These are phyloP conservation scores for Backusella luteola DNA, from an alignment of 192 early-diverging fungal species.

Conservation along the genomic window DNA sequence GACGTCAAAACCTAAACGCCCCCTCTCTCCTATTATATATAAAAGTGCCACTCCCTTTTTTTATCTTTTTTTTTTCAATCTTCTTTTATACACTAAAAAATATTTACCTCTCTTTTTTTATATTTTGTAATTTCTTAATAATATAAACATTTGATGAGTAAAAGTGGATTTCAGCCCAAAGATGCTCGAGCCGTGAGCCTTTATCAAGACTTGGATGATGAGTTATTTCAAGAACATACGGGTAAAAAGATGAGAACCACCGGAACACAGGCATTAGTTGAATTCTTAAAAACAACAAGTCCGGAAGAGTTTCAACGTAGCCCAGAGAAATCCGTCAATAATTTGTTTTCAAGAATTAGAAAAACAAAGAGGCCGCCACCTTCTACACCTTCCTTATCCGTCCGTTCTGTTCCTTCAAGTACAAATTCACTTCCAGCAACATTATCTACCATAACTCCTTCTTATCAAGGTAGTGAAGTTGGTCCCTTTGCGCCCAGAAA, in stretches of 20 bases:
- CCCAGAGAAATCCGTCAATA: conserved; percentile 17
- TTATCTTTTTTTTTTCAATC: not conserved
- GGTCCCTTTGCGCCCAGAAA: not conserved
- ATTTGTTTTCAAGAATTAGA: conserved; percentile 27
- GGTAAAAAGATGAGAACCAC: conserved; percentile 23
- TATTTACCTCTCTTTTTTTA: not conserved
- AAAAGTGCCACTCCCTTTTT: not conserved
- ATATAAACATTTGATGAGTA: not conserved
- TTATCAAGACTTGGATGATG: conserved; percentile 19
- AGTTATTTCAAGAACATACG: not conserved
- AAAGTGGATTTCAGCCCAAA: conserved; percentile 11
- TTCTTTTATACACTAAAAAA: conserved; percentile 1
- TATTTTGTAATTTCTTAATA: not conserved
- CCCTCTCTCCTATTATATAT: not conserved
- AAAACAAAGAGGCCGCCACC: conserved; percentile 19
- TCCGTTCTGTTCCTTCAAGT: not conserved
- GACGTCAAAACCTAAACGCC: conserved; percentile 6
- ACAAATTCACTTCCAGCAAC: conserved; percentile 3
- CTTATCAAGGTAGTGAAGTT: conserved; percentile 9
- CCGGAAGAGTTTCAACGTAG: conserved; percentile 33
- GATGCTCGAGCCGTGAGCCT: conserved; percentile 10
- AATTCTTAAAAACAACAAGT: conserved; percentile 35
- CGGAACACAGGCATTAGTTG: conserved; percentile 34
- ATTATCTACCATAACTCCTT: not conserved
- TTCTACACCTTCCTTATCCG: not conserved